Base-by-base conservation (phyloP, 805 yeast species). In the Metschnikowia shivogae region DNA sequence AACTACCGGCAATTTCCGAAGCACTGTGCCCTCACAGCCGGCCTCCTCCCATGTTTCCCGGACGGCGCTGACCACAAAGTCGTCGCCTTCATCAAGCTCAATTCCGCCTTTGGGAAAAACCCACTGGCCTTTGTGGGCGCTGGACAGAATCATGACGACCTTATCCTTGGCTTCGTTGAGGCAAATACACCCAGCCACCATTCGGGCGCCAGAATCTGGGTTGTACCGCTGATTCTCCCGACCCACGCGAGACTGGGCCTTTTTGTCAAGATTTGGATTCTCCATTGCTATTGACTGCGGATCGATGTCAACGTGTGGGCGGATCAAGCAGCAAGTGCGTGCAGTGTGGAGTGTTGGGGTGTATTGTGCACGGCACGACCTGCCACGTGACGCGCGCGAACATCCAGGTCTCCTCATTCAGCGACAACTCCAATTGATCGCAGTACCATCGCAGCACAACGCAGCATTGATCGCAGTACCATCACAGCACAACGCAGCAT, bases 41-140 rank as follows among this genome's bases (percentile, higher is more conserved):
- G 96, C 93, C 66, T 93, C 99, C 63, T 93, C 99, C 99, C 99
- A 93, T 0, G 96, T 87, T 61, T 93, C 99, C 47, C 99, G 73
- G 13, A 76, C 69, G 0, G 97, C 97, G 5, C 86, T 68, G 4
- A 66, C 61, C 6, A 60, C 63, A 42, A 53, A 69, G 47, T 69
- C 73, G 34, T 70, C 75, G 4, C 68, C 64, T 63, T 88, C 99
- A 63, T 93, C 99, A 26, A 61, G 61, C 64, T 93, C 99, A 33
- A 90, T 82, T 1, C 99, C 99, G 29, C 99, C 99, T 62, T 93
- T 93, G 4, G 99, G 99, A 4, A 93, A 64, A 6, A 93, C 87
- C 96, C 96, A 92, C 54, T 74, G 74, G 46, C 80, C 77, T 34
- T 73, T 74, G 50, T 81, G 82, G 6, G 82, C 82, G 11, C 84